Base-by-base conservation (phyloP, 129 eudicot genomes). In the Sambucus nigra region DNA sequence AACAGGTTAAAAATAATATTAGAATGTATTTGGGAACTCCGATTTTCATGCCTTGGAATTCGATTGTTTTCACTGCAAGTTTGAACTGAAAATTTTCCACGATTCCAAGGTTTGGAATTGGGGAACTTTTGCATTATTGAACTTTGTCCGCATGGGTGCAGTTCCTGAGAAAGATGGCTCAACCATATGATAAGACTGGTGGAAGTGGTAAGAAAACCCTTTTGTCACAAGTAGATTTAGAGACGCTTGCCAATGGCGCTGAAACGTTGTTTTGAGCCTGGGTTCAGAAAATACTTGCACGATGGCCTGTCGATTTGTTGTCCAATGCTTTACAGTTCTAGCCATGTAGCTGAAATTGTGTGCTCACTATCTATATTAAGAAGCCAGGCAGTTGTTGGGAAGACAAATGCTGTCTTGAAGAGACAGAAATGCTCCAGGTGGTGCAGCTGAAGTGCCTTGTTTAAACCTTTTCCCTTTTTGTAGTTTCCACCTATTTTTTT, bases 151-250 rank as follows among this genome's bases (percentile, higher is more conserved):
- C 12, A 2, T 25, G 13, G 50, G 12, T 68, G 78, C 82, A 92
- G 99, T 92, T 92, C 67, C 63, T 86, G 38, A 72, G 87, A 61
- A 92, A 81, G 79, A 92, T 92, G 96, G 99, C 96, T 44, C 99
- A 92, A 72, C 99, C 96, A 5, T 92, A 92, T 50, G 99, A 92
- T 40, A 92, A 92, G 74, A 86, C 76, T 5, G 96, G 99, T 24
- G 82, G 89, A 8, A 51, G 78, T 25, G 96, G 96, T 46, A 80
- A 72, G 76, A 85, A 65, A 65, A 92, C 99, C 50, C 94, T 86
- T 46, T 57, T 86, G 58, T 92, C 99, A 18, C 87, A 92, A 65
- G 83, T 82, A 44, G 99, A 92, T 59, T 48, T 92, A 61, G 82
- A 92, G 72, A 73, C 80, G 75, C 74, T 82, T 80, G 79, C 54